phyloP scores from a whole-genome alignment of 1,284 basidiomycete genomes.

The Austroboletus niveus region DNA sequence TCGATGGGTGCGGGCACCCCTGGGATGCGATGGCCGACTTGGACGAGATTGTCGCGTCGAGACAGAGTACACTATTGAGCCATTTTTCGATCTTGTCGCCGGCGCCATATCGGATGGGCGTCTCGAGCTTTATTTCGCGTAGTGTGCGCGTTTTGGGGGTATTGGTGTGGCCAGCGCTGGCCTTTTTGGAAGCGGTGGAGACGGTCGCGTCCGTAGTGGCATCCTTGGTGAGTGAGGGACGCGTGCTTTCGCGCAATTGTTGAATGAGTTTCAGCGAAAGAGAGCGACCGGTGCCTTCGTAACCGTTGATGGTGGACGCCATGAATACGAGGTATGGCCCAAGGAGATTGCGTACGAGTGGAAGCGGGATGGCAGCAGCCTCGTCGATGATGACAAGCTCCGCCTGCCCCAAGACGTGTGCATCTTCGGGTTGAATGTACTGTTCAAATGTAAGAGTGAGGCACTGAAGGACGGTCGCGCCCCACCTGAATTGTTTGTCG shows the following conservation, averaged over 20 bases:
- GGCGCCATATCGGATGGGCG: conserved; percentile 89
- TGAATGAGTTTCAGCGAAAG: conserved; percentile 97
- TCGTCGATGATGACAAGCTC: conserved; percentile 99
- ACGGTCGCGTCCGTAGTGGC: conserved; percentile 39
- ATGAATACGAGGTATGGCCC: conserved; percentile 99
- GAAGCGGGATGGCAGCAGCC: conserved; percentile 96
- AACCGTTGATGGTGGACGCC: conserved; percentile 98
- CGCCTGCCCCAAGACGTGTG: conserved; percentile 96
- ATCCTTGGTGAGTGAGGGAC: conserved; percentile 67
- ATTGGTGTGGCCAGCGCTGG: conserved; percentile 40
- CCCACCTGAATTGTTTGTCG: conserved; percentile 90
- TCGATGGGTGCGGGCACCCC: conserved; percentile 89
- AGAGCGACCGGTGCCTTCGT: conserved; percentile 97
- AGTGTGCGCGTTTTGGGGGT: conserved; percentile 74
- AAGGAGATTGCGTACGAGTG: conserved; percentile 91
- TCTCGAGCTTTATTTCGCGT: conserved; percentile 93
- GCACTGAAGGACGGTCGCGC: not conserved
- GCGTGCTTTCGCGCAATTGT: conserved; percentile 88
- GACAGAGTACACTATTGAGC: conserved; percentile 90
- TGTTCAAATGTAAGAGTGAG: conserved; percentile 29
- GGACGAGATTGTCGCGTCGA: conserved; percentile 82
- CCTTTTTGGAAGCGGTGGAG: conserved; percentile 51
- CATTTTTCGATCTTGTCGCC: conserved; percentile 94
- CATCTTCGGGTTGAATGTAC: conserved; percentile 98
- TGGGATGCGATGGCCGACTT: conserved; percentile 50